Evolutionary conservation across 2,329 filamentous ascomycete species (phyloP).

Genomic region (Massarina eburnea): DNA sequence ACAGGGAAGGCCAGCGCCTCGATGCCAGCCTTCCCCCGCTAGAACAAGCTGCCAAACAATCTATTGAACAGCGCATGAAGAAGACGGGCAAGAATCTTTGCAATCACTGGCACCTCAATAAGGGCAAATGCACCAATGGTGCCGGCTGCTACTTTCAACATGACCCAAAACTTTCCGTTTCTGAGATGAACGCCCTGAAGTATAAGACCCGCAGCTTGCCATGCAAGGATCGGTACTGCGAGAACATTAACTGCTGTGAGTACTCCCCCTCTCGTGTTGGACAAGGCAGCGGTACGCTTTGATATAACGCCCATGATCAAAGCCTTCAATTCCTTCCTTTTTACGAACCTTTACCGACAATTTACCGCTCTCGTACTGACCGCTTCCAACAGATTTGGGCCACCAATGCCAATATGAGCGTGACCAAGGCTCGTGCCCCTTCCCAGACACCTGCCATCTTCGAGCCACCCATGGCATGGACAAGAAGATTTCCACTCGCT

Average conservation of each 20-base stretch:
- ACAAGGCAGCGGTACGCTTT: too few species aligned
- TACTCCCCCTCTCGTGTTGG: constrained; percentile 1
- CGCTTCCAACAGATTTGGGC: constrained; percentile 36
- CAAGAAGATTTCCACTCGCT: constrained; percentile 30
- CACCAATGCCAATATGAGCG: constrained; percentile 44
- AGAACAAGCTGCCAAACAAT: constrained; percentile 23
- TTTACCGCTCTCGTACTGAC: neutral
- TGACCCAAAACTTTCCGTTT: constrained; percentile 40
- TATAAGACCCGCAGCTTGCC: constrained; percentile 46
- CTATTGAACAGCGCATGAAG: constrained; percentile 36
- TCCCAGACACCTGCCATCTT: constrained; percentile 42
- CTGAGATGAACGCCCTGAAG: constrained; percentile 44
- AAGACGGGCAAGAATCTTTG: constrained; percentile 35
- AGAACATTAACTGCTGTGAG: constrained; percentile 46
- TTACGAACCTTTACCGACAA: neutral
- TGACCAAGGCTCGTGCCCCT: constrained; percentile 42
- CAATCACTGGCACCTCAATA: constrained; percentile 38
- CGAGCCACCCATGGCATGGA: constrained; percentile 45
- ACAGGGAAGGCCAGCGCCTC: constrained; percentile 46
- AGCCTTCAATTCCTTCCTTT: too few species aligned
- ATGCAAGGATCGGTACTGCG: constrained; percentile 44
- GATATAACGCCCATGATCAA: too few species aligned
- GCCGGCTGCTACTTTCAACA: constrained; percentile 48
- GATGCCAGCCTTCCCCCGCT: constrained; percentile 42
- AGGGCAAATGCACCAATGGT: constrained; percentile 43